Evolutionary conservation across 1,284 basidiomycete species (phyloP).

Genomic region (Singerocomus inundabilis): DNA sequence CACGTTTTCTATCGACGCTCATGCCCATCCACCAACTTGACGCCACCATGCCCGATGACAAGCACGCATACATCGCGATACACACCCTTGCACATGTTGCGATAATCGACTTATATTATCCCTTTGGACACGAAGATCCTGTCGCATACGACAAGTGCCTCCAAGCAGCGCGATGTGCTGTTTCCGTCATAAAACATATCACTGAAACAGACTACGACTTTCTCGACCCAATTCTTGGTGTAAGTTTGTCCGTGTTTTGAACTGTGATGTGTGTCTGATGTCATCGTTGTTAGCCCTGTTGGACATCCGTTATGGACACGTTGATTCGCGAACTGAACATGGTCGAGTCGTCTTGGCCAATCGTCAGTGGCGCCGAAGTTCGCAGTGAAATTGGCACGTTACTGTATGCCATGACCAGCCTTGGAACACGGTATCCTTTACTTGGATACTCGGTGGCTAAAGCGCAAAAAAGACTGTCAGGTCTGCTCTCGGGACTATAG

Average conservation of each 20-base stretch:
- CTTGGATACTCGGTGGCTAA: slow-evolving; percentile 50
- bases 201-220: slow-evolving; percentile 62
- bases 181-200: slow-evolving; percentile 58
- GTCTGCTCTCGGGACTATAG: slow-evolving; percentile 35
- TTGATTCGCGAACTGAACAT: slow-evolving; percentile 60
- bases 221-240: slow-evolving; percentile 72
- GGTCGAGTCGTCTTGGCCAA: slow-evolving; percentile 58
- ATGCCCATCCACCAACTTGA: slow-evolving; percentile 65
- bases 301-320: slow-evolving; percentile 64
- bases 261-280: slow-evolving; percentile 9
- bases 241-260: slow-evolving; percentile 37
- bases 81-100: slow-evolving; percentile 68
- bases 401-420: slow-evolving; percentile 60
- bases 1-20: slow-evolving; percentile 59
- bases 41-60: slow-evolving; percentile 54
- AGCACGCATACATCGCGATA: slow-evolving; percentile 54
- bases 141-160: slow-evolving; percentile 64
- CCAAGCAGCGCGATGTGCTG: slow-evolving; percentile 55
- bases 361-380: slow-evolving; percentile 52
- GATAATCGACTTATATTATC: slow-evolving; percentile 64
- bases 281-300: slow-evolving; percentile 54
- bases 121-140: slow-evolving; percentile 57
- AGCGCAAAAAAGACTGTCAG: slow-evolving; percentile 39
- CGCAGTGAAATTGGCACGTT: slow-evolving; percentile 60
- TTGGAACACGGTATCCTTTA: slow-evolving; percentile 58